Conservation (phyloP, 2,329 filamentous ascomycete genomes). For the Sporothrix mexicana region DNA sequence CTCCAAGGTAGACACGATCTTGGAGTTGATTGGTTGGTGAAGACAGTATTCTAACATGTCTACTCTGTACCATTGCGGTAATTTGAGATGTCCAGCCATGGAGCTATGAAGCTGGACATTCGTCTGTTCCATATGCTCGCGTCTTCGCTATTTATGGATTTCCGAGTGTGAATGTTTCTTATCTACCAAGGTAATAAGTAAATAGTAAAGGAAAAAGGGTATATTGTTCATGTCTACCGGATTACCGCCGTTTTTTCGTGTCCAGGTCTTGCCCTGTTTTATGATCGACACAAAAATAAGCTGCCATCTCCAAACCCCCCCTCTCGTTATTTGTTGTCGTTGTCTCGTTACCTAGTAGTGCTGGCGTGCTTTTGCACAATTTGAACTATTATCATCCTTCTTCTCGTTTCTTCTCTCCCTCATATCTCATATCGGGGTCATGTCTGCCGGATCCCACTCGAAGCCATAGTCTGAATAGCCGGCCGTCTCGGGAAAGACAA, state of each 20-base stretch:
- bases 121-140: too few relatives aligned
- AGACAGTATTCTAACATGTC: too few relatives aligned
- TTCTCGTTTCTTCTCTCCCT: background rate
- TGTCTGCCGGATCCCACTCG: conserved; percentile 21
- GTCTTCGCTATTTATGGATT: background rate
- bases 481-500: background rate
- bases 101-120: too few relatives aligned
- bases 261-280: background rate
- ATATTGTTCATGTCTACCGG: background rate
- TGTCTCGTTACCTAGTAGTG: background rate
- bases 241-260: background rate
- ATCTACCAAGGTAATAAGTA: background rate
- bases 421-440: conserved; percentile 12
- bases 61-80: too few relatives aligned
- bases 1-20: too few relatives aligned
- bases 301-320: background rate
- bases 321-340: background rate
- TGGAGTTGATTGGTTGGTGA: background rate
- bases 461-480: conserved; percentile 16
- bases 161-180: background rate
- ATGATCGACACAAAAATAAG: background rate
- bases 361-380: background rate
- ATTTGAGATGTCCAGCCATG: too few relatives aligned
- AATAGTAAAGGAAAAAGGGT: background rate
- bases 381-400: background rate